Base-by-base conservation (phyloP, 2,329 filamentous ascomycete genomes). In the Colletotrichum sp. region DNA sequence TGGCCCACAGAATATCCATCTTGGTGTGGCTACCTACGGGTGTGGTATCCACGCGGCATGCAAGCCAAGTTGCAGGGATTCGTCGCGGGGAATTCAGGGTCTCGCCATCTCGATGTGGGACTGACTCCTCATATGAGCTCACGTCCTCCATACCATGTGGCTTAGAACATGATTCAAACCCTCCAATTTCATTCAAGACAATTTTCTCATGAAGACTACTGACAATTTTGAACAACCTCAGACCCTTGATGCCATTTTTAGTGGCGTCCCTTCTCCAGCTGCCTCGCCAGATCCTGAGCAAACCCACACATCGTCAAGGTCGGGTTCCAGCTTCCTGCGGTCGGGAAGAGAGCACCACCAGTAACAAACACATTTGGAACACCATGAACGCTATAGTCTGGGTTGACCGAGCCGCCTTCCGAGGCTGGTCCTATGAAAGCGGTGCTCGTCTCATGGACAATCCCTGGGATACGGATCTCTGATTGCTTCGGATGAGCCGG, bases 21-120 rank as follows among this genome's bases (percentile, higher is more conserved):
- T 63, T 8, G 34, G 57, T 49, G 68, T 70, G 68, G 68, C 68
- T 70, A 55, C 68, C n/a, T 59, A 2, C n/a, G 13, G 34, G 57
- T 60, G 68, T 3, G 57, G 68, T 63, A 49, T 49, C 68, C 68
- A 70, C 57, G 68, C 68, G 57, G 57, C 32, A 63, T 70, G 68
- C 68, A 70, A 57, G 68, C 68, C 68, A 70, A 70, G 68, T 70
- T 70, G 68, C 68, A 70, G 49, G 68, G 68, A 52, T 70, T 26
- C 36, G 62, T 52, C 68, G 68, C 68, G 68, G 68, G 68, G 68
- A 70, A 70, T 70, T 63, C 55, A 70, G 68, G 68, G 68, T 70
- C 68, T 70, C 68, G 28, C 44, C 65, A 59, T 30, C 2, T 69
- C n/a, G 18, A 69, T 69, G 66, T 69, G 66, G 66, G 66, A 69